phyloP scores from a whole-genome alignment of 148 eudicot species.

The Fagopyrum esculentum region DNA sequence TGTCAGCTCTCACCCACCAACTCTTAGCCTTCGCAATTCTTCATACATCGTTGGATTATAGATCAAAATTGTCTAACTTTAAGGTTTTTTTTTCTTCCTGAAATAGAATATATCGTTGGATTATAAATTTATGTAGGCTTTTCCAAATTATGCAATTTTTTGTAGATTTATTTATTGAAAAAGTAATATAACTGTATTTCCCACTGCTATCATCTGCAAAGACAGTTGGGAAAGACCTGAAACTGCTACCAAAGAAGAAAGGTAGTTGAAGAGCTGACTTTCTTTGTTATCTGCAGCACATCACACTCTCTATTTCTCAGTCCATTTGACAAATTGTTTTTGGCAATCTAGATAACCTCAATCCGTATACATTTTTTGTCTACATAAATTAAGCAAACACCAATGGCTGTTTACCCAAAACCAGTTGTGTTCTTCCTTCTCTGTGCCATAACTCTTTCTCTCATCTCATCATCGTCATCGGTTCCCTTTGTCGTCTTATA shows the following conservation, averaged over 20 bases:
- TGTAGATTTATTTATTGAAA: too few relatives aligned
- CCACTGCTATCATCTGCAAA: too few relatives aligned
- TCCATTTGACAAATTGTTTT: background rate
- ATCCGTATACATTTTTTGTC: background rate
- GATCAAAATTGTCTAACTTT: too few relatives aligned
- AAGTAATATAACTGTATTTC: too few relatives aligned
- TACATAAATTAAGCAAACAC: background rate
- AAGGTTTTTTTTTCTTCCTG: too few relatives aligned
- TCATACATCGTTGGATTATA: too few relatives aligned
- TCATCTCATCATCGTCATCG: background rate
- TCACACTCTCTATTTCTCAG: background rate
- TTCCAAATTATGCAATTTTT: too few relatives aligned
- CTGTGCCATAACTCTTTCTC: background rate
- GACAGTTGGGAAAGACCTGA: too few relatives aligned
- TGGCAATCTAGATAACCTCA: background rate
- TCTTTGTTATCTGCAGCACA: background rate
- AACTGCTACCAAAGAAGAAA: background rate
- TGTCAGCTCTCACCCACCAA: too few relatives aligned
- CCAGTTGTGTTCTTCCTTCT: background rate
- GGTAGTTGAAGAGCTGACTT: slow-evolving; percentile 6
- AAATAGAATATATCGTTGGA: too few relatives aligned
- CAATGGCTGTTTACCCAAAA: background rate
- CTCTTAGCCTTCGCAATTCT: too few relatives aligned
- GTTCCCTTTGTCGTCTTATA: slow-evolving; percentile 11
- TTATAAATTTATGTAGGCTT: too few relatives aligned